These are phyloP conservation scores for Lactarius vividus DNA, from an alignment of 768 basidiomycete genomes.

Conservation along the genomic window DNA sequence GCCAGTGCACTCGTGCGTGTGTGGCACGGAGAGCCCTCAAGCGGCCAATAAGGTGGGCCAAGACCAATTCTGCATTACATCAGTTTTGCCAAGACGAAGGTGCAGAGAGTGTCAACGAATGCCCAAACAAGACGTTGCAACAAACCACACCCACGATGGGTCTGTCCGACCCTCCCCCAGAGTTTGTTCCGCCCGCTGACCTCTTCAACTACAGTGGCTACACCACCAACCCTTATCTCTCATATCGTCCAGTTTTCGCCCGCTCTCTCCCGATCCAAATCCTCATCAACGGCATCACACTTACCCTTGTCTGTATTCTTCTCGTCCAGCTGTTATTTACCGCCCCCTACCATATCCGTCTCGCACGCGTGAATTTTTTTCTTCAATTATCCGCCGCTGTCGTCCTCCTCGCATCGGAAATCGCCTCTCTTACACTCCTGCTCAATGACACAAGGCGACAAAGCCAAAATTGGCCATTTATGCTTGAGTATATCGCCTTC, in stretches of 20 bases:
- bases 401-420: conserved; percentile 72
- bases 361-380: conserved; percentile 88
- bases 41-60: not conserved
- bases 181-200: not conserved
- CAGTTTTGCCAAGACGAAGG: not conserved
- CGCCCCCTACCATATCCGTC: conserved; percentile 92
- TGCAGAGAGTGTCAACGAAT: not conserved
- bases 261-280: conserved; percentile 91
- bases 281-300: conserved; percentile 76
- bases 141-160: conserved; percentile 3
- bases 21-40: not conserved
- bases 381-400: conserved; percentile 84
- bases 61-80: not conserved
- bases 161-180: conserved; percentile 1
- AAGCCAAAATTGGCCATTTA: conserved; percentile 87
- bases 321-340: conserved; percentile 94
- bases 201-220: conserved; percentile 27
- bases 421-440: conserved; percentile 76
- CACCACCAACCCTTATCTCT: conserved; percentile 67
- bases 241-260: conserved; percentile 75
- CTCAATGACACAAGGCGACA: conserved; percentile 56
- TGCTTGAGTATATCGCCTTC: conserved; percentile 89
- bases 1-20: not conserved
- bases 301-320: conserved; percentile 82
- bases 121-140: not conserved